Percentiles rank a stretch among this genome's conserved stretches.
Conservation (phyloP, 106 monocot genomes). For the Dioscorea dumetorum region DNA sequence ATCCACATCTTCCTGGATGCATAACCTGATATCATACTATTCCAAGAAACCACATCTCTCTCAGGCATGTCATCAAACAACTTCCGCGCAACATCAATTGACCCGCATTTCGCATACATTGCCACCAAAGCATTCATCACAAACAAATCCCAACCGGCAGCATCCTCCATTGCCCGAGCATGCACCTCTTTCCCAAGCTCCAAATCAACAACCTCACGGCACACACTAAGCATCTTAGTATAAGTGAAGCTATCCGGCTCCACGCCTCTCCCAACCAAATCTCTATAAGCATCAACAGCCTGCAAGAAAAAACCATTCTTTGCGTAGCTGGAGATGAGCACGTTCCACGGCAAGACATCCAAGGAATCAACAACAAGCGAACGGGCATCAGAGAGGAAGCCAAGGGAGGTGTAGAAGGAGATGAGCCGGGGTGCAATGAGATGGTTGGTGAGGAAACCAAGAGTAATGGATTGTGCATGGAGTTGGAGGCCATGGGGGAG, state of each 20-base stretch:
- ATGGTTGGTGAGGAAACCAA: neutral
- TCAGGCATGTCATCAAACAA: conserved; percentile 70
- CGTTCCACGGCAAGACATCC: conserved; percentile 39
- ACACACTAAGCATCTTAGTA: conserved; percentile 55
- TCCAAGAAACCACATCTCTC: conserved; percentile 53
- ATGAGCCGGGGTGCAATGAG: neutral
- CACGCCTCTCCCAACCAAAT: conserved; percentile 33
- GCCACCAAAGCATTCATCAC: conserved; percentile 53
- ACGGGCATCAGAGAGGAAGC: neutral
- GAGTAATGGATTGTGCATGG: neutral
- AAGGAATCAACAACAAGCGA: neutral
- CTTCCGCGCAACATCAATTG: conserved; percentile 29
- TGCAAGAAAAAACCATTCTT: conserved; percentile 3
- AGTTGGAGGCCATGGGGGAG: conserved; percentile 1
- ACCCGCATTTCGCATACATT: conserved; percentile 59
- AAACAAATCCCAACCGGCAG: conserved; percentile 19
- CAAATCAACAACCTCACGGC: conserved; percentile 38
- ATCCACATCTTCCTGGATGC: conserved; percentile 28
- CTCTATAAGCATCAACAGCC: conserved; percentile 17
- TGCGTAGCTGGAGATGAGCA: conserved; percentile 40
- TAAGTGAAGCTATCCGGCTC: conserved; percentile 34
- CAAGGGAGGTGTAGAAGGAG: conserved; percentile 2
- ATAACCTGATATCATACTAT: conserved; percentile 44
- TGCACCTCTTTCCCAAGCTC: conserved; percentile 31
- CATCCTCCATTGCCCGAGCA: neutral